Evolutionary conservation across 305 asterid species (phyloP), one percentile per base, ranked within the genome.

Genomic region (Fraxinus floribunda): DNA sequence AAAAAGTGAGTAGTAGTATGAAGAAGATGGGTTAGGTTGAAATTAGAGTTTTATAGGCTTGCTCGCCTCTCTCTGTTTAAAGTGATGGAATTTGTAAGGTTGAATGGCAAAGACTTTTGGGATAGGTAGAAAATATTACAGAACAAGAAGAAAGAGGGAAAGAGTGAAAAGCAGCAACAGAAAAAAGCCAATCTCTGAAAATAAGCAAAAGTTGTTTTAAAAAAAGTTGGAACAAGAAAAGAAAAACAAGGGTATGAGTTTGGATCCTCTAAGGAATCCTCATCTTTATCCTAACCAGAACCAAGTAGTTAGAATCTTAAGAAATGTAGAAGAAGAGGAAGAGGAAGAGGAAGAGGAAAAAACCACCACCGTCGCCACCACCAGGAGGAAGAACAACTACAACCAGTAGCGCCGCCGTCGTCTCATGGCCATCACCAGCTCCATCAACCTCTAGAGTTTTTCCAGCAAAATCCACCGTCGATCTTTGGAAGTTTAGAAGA

Each of bases 251-350:
- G 89, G 85, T 89, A 88, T 85, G 93, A 92, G 81, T 90, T 97
- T 92, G 97, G 97, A 93, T 93, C 91, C 97, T 88, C 93, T 86
- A 36, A 89, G 87, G 90, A 89, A 90, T 86, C 94, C 72, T 62
- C 86, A 83, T 77, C 88, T 46, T 22, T 82, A 84, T 71, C 93
- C 79, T 20, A 70, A 81, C 62, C 91, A 81, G 64, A 36, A 36
- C 74, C 70, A 60, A 60, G 78, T 41, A 41, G 73, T 81, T 15
- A 20, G 77, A 35, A 66, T 78, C 22, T 84, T 83, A 16, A 85
- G 80, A 73, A 77, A 86, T 85, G 89, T 81, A 84, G 90, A 52
- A 39, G 89, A 78, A 49, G 83, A 78, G 3, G n/a, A n/a, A n/a
- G n/a, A n/a, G n/a, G n/a, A n/a, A n/a, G n/a, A n/a, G n/a, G n/a